Evolutionary conservation across 1,284 basidiomycete species (phyloP).

Genomic region (Microstroma glucosiphilum): DNA sequence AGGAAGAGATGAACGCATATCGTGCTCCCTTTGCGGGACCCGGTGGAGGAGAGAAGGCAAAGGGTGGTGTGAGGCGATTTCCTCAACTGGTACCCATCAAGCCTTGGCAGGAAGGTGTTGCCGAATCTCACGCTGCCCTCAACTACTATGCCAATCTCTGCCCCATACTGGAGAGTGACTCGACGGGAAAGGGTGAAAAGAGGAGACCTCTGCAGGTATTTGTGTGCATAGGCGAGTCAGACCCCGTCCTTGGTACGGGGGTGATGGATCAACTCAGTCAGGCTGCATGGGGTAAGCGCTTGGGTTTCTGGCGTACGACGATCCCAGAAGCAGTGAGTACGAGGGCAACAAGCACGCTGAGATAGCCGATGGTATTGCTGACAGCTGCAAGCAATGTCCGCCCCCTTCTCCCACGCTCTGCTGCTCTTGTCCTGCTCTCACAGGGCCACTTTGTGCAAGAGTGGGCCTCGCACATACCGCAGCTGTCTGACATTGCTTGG

Average conservation of each 20-base stretch:
- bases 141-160: conserved; percentile 5
- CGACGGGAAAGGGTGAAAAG: neutral
- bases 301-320: conserved; percentile 8
- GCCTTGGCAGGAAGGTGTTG: conserved; percentile 6
- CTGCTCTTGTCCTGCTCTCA: neutral
- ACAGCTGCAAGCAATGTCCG: neutral
- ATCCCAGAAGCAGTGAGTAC: conserved; percentile 6
- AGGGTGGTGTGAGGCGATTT: conserved; percentile 11
- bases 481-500: conserved; percentile 5
- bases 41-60: neutral
- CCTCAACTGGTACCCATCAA: conserved; percentile 12
- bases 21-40: conserved; percentile 7
- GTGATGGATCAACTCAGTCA: conserved; percentile 8
- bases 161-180: neutral
- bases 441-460: conserved; percentile 15
- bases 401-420: neutral
- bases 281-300: neutral
- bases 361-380: neutral
- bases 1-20: conserved; percentile 8
- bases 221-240: conserved; percentile 9
- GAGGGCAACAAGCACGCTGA: neutral
- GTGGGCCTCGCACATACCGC: neutral
- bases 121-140: conserved; percentile 8
- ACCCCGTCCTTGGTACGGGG: conserved; percentile 8
- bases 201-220: conserved; percentile 10